These are phyloP conservation scores for Vitis labrusca DNA, from an alignment of 164 flowering plant species.

Conservation along the genomic window DNA sequence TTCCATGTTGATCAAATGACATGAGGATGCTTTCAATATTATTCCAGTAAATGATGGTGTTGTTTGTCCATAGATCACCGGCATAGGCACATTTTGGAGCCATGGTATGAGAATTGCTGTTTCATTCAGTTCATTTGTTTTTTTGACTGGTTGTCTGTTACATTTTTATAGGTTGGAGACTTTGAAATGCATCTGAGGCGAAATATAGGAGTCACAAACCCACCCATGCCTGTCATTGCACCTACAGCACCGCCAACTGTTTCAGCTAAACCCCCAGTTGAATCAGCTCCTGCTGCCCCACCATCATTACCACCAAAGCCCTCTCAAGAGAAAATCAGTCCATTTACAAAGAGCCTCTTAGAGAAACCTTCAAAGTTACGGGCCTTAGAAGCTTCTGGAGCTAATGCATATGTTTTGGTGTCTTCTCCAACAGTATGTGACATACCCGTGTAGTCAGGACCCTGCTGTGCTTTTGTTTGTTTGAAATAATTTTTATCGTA, in stretches of 20 bases:
- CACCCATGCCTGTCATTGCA: constrained; percentile 41
- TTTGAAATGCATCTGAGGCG: constrained; percentile 90
- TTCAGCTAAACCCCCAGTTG: constrained; percentile 62
- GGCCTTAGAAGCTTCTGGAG: constrained; percentile 77
- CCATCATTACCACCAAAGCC: constrained; percentile 49
- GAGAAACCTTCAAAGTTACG: constrained; percentile 63
- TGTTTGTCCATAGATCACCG: not conserved
- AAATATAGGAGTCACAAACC: constrained; percentile 48
- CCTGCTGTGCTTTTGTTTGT: not conserved
- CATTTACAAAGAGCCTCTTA: constrained; percentile 49
- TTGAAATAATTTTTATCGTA: not conserved
- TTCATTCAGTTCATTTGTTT: not conserved
- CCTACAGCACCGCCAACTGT: constrained; percentile 54
- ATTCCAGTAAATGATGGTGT: not conserved
- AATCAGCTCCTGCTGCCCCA: constrained; percentile 42
- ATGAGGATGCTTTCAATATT: not conserved
- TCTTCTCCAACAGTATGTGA: constrained; percentile 73
- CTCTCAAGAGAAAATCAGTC: constrained; percentile 39
- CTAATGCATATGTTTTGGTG: constrained; percentile 64
- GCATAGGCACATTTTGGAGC: too few relatives aligned
- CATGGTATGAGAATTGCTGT: too few relatives aligned
- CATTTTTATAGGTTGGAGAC: constrained; percentile 65
- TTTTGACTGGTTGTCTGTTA: not conserved
- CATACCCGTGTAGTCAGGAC: constrained; percentile 1
- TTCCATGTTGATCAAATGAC: not conserved